Evolutionary conservation across 768 basidiomycete genomes (phyloP), one percentile per base, ranked within the genome.

Genomic region (Mycena epipterygia): DNA sequence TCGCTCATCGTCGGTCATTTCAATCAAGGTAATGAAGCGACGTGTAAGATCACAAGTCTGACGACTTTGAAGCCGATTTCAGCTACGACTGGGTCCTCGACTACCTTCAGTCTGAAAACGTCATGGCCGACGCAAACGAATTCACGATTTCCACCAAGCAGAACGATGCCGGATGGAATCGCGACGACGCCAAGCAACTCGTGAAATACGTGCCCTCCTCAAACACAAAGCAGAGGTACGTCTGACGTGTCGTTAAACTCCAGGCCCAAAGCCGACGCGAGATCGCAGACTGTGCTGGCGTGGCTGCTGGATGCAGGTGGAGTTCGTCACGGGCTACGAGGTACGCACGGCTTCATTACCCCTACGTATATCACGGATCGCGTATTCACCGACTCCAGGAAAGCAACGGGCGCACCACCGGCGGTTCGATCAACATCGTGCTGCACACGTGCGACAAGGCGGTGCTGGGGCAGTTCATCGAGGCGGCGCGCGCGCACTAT

Each of bases 21-120:
- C 60, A 73, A 72, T 23, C 67, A 76, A 64, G 62, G 68, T 64
- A 27, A 17, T 6, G 1, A n/a, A 5, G 32, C 14, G n/a, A 4
- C 9, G 3, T 55, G 13, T 7, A n/a, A 8, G n/a, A 60, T 33
- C n/a, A n/a, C n/a, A 35, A 14, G 33, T n/a, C 25, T 67, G 16
- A 39, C 33, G 12, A 11, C n/a, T 8, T 3, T 12, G 11, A 37
- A 57, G 71, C 71, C 0, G 78, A 81, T 48, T 76, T 71, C 14
- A 68, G 73, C 16, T 80, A 78, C 64, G 79, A 80, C 52, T 81
- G 79, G 79, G 70, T 81, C 17, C 64, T 77, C 21, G 59, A 69
- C 16, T 80, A 76, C 58, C 64, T 81, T 16, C 66, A 73, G 67
- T 67, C 70, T 55, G 73, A 77, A 35, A 72, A 76, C 32, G 70